Conservation (phyloP, 129 eudicot species). For the Flaveria robusta region DNA sequence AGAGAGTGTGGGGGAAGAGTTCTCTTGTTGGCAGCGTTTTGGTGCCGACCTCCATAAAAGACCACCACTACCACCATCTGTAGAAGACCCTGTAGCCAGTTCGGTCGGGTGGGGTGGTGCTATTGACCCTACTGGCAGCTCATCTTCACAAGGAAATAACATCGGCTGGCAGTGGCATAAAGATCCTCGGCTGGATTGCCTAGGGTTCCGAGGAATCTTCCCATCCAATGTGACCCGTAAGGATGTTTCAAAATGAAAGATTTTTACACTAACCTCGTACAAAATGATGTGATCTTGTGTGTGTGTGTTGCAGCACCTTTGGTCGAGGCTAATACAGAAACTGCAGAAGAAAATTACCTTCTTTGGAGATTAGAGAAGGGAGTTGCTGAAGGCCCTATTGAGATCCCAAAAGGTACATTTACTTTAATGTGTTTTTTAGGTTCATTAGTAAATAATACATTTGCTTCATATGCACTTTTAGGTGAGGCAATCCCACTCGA, state of each 20-base stretch:
- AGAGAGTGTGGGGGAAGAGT: constrained; percentile 59
- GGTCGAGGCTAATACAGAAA: constrained; percentile 82
- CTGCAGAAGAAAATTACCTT: constrained; percentile 67
- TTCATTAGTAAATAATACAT: background rate
- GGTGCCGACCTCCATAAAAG: constrained; percentile 52
- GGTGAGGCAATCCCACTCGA: constrained; percentile 96
- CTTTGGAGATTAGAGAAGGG: constrained; percentile 91
- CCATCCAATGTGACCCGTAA: constrained; percentile 67
- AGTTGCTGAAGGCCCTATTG: constrained; percentile 91
- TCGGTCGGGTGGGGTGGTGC: constrained; percentile 78
- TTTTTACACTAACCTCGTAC: background rate
- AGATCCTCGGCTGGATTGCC: constrained; percentile 78
- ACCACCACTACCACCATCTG: constrained; percentile 14
- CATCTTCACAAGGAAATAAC: constrained; percentile 58
- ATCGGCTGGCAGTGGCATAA: constrained; percentile 76
- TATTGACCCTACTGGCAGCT: constrained; percentile 56
- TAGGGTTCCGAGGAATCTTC: constrained; percentile 82
- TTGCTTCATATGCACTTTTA: constrained; percentile 11
- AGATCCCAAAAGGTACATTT: constrained; percentile 85
- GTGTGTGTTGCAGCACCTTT: constrained; percentile 67
- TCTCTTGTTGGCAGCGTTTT: constrained; percentile 84
- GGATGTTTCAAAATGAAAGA: background rate
- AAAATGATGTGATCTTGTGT: background rate
- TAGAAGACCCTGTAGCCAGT: constrained; percentile 67
- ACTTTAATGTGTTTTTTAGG: background rate